phyloP scores from a whole-genome alignment of 1,284 basidiomycete genomes.

The Apiotrichum gamsii region DNA sequence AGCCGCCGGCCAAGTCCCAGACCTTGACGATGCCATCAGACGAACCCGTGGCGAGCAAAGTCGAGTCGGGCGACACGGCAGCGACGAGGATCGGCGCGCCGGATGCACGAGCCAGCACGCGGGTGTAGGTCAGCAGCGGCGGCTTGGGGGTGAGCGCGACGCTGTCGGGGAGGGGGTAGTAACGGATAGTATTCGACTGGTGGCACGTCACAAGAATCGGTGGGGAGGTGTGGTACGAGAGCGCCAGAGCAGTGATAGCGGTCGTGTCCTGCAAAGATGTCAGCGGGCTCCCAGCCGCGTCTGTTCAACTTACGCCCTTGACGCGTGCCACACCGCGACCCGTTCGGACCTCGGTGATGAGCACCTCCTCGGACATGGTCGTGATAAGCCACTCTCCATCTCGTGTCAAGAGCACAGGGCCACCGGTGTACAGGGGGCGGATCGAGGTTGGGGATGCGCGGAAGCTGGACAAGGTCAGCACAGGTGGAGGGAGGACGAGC shows the following conservation, averaged over 20 bases:
- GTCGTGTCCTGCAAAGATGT: slow-evolving; percentile 49
- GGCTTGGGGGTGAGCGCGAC: slow-evolving; percentile 20
- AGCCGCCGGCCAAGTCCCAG: slow-evolving; percentile 84
- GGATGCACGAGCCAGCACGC: slow-evolving; percentile 75
- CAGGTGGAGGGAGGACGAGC: no score
- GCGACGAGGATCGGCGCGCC: slow-evolving; percentile 90
- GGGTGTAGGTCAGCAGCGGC: slow-evolving; percentile 52
- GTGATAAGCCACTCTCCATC: slow-evolving; percentile 78
- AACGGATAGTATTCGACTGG: slow-evolving; percentile 50
- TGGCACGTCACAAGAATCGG: slow-evolving; percentile 50
- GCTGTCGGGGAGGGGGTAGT: slow-evolving; percentile 48
- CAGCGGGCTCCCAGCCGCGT: slow-evolving; percentile 36
- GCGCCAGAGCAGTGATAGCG: slow-evolving; percentile 50
- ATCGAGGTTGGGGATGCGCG: slow-evolving; percentile 46
- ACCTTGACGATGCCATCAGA: slow-evolving; percentile 96
- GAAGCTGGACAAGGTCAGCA: slow-evolving; percentile 25
- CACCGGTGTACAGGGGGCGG: slow-evolving; percentile 74
- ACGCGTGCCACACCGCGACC: slow-evolving; percentile 74
- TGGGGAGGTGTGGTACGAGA: slow-evolving; percentile 44
- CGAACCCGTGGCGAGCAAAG: slow-evolving; percentile 87
- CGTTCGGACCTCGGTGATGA: slow-evolving; percentile 70
- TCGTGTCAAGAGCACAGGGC: slow-evolving; percentile 70
- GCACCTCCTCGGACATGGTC: slow-evolving; percentile 76
- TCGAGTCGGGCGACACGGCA: slow-evolving; percentile 74
- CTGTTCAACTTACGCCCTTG: slow-evolving; percentile 60